phyloP scores from a whole-genome alignment of 2,329 filamentous ascomycete species.

The Coleophoma crateriformis region DNA sequence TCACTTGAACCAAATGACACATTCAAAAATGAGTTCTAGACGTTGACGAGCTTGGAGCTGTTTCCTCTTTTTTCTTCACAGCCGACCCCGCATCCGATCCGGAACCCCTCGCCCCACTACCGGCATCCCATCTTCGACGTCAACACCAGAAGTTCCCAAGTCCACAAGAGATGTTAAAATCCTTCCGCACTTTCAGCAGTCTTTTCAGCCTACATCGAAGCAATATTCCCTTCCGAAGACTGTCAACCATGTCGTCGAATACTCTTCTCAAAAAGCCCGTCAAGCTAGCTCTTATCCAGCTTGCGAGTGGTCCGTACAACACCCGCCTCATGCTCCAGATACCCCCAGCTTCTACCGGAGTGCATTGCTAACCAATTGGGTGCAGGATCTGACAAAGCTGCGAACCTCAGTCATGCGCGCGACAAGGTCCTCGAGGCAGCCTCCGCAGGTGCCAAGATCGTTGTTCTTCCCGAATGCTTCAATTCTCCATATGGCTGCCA shows the following conservation, averaged over 20 bases:
- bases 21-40: too few species aligned
- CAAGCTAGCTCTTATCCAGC: slow-evolving; percentile 76
- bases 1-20: too few species aligned
- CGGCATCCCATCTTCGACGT: not conserved
- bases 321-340: not conserved
- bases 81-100: not conserved
- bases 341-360: too few species aligned
- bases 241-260: slow-evolving; percentile 16
- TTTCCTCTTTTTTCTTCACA: too few species aligned
- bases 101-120: not conserved
- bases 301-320: slow-evolving; percentile 56
- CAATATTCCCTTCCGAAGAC: slow-evolving; percentile 3
- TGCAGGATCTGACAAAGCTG: slow-evolving; percentile 70
- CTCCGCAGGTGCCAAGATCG: slow-evolving; percentile 68
- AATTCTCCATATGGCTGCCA: slow-evolving; percentile 94
- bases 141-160: not conserved
- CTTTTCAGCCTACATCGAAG: slow-evolving; percentile 5
- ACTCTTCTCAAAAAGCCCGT: slow-evolving; percentile 65
- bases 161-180: slow-evolving; percentile 8
- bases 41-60: too few species aligned
- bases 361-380: too few species aligned
- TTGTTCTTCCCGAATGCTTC: slow-evolving; percentile 97
- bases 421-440: slow-evolving; percentile 80
- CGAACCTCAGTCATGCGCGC: slow-evolving; percentile 77
- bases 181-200: slow-evolving; percentile 5